Evolutionary conservation across 352 stramenopile genomes (phyloP), one percentile per base, ranked within the genome.

Genomic region (Globisporangium uncinulatum): DNA sequence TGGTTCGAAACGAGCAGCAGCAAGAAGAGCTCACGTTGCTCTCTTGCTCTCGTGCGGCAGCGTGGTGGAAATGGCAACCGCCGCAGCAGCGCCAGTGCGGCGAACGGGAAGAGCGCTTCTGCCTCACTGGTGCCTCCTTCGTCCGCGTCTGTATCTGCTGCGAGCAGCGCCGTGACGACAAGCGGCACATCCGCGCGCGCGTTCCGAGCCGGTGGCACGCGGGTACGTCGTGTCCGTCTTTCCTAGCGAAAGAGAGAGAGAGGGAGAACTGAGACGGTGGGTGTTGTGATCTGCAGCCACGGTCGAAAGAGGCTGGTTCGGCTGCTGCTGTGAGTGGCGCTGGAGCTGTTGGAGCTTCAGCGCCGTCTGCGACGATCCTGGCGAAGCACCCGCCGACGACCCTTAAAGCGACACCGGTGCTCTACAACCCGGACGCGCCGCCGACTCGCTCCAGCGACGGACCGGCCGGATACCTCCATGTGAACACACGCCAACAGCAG

Each of bases 311-410:
- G 7, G 32, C 65, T 29, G 56, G 44, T 10, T 11, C 55, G 19
- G 34, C 31, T 8, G 41, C 46, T 29, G 31, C 36, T 10, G 44
- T 47, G 24, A 29, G 24, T 29, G 24, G 24, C 4, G 24, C 24
- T 2, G 49, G 43, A 19, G 31, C 36, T 20, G 20, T 61, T 36
- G 3, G 42, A 42, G 49, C 63, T 29, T 17, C 61, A 8, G 19
- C 54, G 0, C 14, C 59, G 13, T 48, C 62, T 7, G 45, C 61
- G 36, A 54, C 59, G 21, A 68, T 76, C 8, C 61, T 81, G 57
- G 60, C 73, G 42, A 87, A 83, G 55, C 68, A 70, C 9, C 79
- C 69, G 20, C 69, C 70, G 2, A 73, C 71, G 59, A 61, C 75
- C 42, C 60, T 77, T 24, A 64, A 50, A 19, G 62, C 68, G 10